Base-by-base conservation (phyloP, 2,329 filamentous ascomycete species). In the Pseudogymnoascus sp. region DNA sequence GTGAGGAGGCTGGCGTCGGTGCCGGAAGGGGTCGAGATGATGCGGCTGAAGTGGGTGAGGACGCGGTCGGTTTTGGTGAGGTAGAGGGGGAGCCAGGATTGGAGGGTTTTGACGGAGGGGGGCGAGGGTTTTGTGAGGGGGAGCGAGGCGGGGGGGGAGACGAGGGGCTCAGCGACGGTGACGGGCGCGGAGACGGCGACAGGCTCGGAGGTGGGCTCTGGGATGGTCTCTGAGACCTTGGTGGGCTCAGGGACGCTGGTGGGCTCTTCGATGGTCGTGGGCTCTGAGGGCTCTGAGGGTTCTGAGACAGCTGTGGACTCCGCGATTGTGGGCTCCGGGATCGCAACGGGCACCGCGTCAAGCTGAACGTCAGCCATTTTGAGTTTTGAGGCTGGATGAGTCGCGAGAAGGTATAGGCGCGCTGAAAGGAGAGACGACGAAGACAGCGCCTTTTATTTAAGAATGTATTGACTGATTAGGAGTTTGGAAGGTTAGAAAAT, bases 1-100 rank as follows among this genome's bases (percentile, higher is more conserved):
- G 88, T 84, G 66, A 87, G 82, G 69, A 93, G 84, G 66, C 86
- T 79, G 59, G 83, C 82, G 76, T 92, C 89, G 73, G 88, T 85
- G 71, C 89, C 88, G 37, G 81, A 75, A 50, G 88, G 85, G 8
- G 87, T 88, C 67, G 85, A 82, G 69, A 91, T 79, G 72, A 89
- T 84, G 67, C 85, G 85, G 71, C 81, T 77, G 59, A 86, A 78
- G 73, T 81, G 81, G 26, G 78, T 72, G 66, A 87, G 74, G 72
- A 63, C 67, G 8, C 38, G 59, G 61, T 74, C 71, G 26, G 70
- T 70, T 64, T 70, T 71, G 19, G 63, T 62, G 47, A 74, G 67
- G 66, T 73, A 75, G 42, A 74, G 62, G 1, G 71, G 72, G 4
- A 70, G 66, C 72, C 72, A 74, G 61, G 63, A 47, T 19, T 62